Evolutionary conservation across 2,329 filamentous ascomycete genomes (phyloP), one percentile per base, ranked within the genome.

Genomic region (Diaporthe sp.): DNA sequence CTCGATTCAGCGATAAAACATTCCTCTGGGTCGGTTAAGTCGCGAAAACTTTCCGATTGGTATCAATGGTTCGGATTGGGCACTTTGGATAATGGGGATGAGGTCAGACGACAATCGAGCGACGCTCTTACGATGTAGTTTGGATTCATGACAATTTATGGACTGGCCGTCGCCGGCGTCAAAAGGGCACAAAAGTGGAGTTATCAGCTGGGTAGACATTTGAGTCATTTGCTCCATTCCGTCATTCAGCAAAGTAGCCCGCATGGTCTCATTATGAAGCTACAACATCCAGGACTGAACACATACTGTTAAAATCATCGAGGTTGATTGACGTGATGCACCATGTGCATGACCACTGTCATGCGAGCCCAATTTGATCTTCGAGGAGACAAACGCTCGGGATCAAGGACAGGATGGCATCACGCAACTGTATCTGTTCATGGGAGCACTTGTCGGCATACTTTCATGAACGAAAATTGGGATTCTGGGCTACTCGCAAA

Each of bases 141-240:
- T 33, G 45, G 42, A 35, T 17, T 67, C 42, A 67, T 28, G 61
- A 50, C 5, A 61, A 42, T 25, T 35, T 4, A 25, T 67, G 25
- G 28, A 19, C 30, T 33, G 13, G 30, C 10, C 30, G 45, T 67
- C 61, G 42, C 30, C 42, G 42, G 42, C 42, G 22, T 67, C 61
- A 35, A 64, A 61, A 61, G 28, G 61, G 30, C 10, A 19, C 30
- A 67, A 67, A 66, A 67, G 61, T 67, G 61, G 61, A 33, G 61
- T 67, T 52, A 9, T 2, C 3, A 19, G n/a, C 7, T 38, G 61
- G 61, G 45, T 35, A 52, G 61, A 25, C 22, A 38, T 35, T 67
- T 67, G 61, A 67, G 61, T 67, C 61, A 67, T 67, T 50, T 67
- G 45, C 61, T 52, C 25, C 30, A 50, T 35, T 67, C 12, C 42